Percentiles rank a stretch among this genome's conserved stretches.
Evolutionary conservation across 441 rosid genomes (phyloP).

Genomic region (Syzygium malaccense): DNA sequence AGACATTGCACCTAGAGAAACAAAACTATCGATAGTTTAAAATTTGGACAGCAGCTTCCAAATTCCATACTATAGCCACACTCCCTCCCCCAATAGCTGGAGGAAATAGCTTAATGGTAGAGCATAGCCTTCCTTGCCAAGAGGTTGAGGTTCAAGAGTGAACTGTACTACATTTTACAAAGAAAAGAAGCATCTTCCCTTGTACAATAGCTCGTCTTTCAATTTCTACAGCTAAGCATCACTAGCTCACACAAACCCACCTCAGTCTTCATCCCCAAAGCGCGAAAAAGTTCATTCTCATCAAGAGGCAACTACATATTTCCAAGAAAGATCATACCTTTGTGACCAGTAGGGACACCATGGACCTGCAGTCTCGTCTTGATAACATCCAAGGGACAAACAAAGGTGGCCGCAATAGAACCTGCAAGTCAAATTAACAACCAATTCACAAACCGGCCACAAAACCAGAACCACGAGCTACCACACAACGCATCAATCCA

Average conservation of each 20-base stretch:
- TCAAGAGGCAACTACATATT: slow-evolving; percentile 1
- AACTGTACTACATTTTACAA: not conserved
- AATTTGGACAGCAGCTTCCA: not conserved
- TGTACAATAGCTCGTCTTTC: not conserved
- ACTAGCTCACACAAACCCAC: not conserved
- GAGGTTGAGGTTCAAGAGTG: not conserved
- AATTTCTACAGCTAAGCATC: not conserved
- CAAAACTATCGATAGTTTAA: not conserved
- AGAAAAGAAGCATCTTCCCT: not conserved
- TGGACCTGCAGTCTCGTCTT: slow-evolving; percentile 91
- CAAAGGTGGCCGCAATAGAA: slow-evolving; percentile 84
- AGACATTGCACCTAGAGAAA: not conserved
- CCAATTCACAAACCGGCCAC: not conserved
- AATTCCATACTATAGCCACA: not conserved
- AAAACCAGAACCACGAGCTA: not conserved
- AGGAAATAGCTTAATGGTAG: not conserved
- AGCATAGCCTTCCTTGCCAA: not conserved
- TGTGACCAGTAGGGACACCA: slow-evolving; percentile 65
- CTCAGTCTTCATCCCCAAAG: not conserved
- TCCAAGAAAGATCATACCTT: slow-evolving; percentile 30
- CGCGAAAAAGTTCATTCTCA: not conserved
- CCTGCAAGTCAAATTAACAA: slow-evolving; percentile 29
- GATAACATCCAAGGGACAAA: slow-evolving; percentile 97
- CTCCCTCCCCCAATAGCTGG: not conserved
- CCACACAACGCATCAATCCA: not conserved